Conservation (phyloP, 2,329 filamentous ascomycete species). For the Botrytis deweyae region DNA sequence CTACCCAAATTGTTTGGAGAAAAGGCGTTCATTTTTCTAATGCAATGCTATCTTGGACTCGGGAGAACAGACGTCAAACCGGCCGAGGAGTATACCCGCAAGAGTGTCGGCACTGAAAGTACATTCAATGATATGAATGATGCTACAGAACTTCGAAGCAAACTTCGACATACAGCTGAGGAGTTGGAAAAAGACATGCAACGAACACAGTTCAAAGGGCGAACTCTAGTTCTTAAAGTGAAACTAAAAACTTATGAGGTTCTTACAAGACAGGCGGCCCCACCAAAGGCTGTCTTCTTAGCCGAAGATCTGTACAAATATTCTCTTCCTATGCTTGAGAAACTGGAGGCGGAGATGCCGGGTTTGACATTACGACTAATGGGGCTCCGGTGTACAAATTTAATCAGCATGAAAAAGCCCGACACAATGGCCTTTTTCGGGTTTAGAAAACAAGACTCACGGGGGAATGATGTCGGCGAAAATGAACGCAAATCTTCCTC, state of each 20-base stretch:
- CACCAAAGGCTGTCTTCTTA: slow-evolving; percentile 67
- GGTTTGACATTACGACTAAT: slow-evolving; percentile 79
- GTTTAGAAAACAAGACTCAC: slow-evolving; percentile 44
- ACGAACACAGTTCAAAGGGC: slow-evolving; percentile 78
- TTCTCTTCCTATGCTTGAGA: slow-evolving; percentile 77
- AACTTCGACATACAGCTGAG: slow-evolving; percentile 76
- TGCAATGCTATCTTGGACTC: slow-evolving; percentile 80
- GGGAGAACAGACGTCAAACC: slow-evolving; percentile 84
- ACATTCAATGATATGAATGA: slow-evolving; percentile 82
- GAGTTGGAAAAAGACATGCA: slow-evolving; percentile 84
- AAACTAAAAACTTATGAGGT: slow-evolving; percentile 96
- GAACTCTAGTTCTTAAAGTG: slow-evolving; percentile 88
- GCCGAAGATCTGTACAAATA: slow-evolving; percentile 83
- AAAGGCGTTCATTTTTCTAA: slow-evolving; percentile 84
- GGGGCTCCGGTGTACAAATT: slow-evolving; percentile 83
- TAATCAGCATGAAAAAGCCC: slow-evolving; percentile 81
- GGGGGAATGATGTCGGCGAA: slow-evolving; percentile 23
- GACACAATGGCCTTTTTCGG: slow-evolving; percentile 81
- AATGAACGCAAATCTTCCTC: slow-evolving; percentile 24
- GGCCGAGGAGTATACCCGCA: slow-evolving; percentile 84
- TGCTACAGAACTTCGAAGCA: slow-evolving; percentile 66
- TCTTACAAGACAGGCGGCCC: slow-evolving; percentile 74
- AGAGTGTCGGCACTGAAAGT: slow-evolving; percentile 90
- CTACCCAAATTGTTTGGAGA: slow-evolving; percentile 81
- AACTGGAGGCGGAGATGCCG: slow-evolving; percentile 80